phyloP scores from a whole-genome alignment of 1,284 basidiomycete species.

The Marasmius sp. region DNA sequence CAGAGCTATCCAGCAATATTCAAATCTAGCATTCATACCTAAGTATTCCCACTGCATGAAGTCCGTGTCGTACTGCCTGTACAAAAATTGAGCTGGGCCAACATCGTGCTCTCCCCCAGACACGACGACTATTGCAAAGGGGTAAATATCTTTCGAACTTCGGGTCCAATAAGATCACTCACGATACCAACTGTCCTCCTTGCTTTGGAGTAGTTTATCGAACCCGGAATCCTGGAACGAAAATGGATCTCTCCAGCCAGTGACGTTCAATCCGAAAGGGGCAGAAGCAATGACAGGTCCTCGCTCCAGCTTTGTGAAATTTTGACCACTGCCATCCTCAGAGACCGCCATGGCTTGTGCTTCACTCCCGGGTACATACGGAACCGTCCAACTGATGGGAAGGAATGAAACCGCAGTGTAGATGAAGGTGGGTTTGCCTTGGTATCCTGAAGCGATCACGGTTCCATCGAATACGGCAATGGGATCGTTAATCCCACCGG shows the following conservation, averaged over 20 bases:
- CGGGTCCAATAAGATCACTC: background rate
- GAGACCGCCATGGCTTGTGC: background rate
- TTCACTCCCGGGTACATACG: background rate
- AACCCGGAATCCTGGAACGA: background rate
- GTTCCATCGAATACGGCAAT: background rate
- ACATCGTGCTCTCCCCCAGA: background rate
- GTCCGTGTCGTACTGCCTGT: background rate
- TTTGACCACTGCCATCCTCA: background rate
- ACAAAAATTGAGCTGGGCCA: background rate
- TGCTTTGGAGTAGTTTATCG: background rate
- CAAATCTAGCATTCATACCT: background rate
- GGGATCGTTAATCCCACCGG: background rate
- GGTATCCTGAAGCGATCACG: background rate
- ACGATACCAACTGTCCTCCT: background rate
- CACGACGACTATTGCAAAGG: background rate
- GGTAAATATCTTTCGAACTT: no score
- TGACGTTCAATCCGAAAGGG: background rate
- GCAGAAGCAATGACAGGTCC: background rate
- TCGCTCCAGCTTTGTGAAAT: background rate
- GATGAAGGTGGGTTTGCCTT: background rate
- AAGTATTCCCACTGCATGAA: conserved; percentile 1
- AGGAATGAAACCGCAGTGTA: background rate
- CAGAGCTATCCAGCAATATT: background rate
- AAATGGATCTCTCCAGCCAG: conserved; percentile 1
- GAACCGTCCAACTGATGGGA: background rate